Conservation (phyloP, 2,329 filamentous ascomycete species). For the Dothidotthia symphoricarpi region DNA sequence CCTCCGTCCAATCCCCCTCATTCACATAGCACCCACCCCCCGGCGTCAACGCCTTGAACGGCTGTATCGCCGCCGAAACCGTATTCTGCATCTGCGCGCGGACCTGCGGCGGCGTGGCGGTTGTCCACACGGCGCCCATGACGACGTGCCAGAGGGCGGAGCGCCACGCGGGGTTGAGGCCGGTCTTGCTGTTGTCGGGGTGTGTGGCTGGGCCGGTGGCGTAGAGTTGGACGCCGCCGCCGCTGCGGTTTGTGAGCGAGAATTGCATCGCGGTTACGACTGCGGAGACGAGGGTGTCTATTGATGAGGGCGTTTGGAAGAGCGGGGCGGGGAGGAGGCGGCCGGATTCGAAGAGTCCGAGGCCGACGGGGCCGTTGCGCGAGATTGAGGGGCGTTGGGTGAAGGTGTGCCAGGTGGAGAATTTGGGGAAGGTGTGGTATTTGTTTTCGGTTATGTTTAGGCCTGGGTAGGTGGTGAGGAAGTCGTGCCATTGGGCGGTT, state of each 20-base stretch:
- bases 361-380: constrained; percentile 36
- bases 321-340: constrained; percentile 35
- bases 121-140: constrained; percentile 34
- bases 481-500: constrained; percentile 32
- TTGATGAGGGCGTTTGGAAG: constrained; percentile 18
- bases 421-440: constrained; percentile 33
- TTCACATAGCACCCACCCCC: constrained; percentile 40
- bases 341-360: constrained; percentile 35
- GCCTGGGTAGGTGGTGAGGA: constrained; percentile 33
- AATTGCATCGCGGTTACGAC: constrained; percentile 36
- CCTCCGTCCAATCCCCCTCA: constrained; percentile 38
- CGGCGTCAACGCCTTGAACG: constrained; percentile 35
- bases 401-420: constrained; percentile 33
- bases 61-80: constrained; percentile 30
- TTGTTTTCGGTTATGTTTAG: constrained; percentile 32
- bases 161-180: constrained; percentile 35
- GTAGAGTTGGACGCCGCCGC: constrained; percentile 37
- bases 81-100: constrained; percentile 31
- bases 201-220: constrained; percentile 36
- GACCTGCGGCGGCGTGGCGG: constrained; percentile 12
- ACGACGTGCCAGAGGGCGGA: constrained; percentile 37
- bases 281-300: constrained; percentile 30
- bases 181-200: constrained; percentile 32
- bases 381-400: constrained; percentile 31
- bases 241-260: constrained; percentile 24